Conservation (phyloP, 768 basidiomycete species). For the Tephrocybe sp. region DNA sequence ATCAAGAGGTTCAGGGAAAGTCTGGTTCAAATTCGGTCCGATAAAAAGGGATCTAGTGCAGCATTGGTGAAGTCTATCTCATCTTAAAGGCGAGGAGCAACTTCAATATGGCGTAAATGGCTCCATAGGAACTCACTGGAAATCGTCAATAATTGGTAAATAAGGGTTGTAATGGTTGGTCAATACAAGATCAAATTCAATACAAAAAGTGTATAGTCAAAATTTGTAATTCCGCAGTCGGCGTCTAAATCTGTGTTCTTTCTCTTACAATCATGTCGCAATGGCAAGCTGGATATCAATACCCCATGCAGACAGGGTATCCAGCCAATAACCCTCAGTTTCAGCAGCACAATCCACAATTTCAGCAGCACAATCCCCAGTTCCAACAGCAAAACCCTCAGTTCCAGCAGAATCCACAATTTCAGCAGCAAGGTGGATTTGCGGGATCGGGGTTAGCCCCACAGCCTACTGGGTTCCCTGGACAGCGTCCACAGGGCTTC, state of each 20-base stretch:
- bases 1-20: not conserved
- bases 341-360: slow-evolving; percentile 31
- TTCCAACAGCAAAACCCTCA: slow-evolving; percentile 15
- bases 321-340: slow-evolving; percentile 35
- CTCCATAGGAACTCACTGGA: too few species aligned
- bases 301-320: slow-evolving; percentile 74
- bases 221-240: slow-evolving; percentile 23
- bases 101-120: too few species aligned
- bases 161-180: too few species aligned
- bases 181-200: too few species aligned
- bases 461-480: slow-evolving; percentile 63
- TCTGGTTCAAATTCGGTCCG: not conserved
- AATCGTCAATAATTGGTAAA: too few species aligned
- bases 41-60: too few species aligned
- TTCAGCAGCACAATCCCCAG: slow-evolving; percentile 25
- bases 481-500: slow-evolving; percentile 40
- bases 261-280: slow-evolving; percentile 60
- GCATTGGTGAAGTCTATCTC: too few species aligned
- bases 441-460: slow-evolving; percentile 46
- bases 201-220: not conserved
- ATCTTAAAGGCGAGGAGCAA: too few species aligned
- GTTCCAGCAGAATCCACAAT: slow-evolving; percentile 31
- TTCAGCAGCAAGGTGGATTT: slow-evolving; percentile 29
- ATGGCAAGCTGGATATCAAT: slow-evolving; percentile 73
- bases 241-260: slow-evolving; percentile 21